Percentiles rank a stretch among this genome's conserved stretches.
Evolutionary conservation across 1,139 yeast genomes (phyloP).

Genomic region (Zygotorulaspora mrakii): DNA sequence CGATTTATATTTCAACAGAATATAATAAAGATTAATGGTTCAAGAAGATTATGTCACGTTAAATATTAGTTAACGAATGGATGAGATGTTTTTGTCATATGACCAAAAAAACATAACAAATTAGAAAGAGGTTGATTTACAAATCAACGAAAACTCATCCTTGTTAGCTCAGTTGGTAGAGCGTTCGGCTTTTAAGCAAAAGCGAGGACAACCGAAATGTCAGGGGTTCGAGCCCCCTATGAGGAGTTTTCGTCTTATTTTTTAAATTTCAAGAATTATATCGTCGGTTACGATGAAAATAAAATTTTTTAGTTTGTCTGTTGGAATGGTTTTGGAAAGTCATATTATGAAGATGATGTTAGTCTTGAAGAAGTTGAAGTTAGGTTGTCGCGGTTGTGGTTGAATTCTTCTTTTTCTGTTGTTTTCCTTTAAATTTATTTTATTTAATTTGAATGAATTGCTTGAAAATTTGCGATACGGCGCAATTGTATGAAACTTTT

Average conservation of each 20-base stretch:
- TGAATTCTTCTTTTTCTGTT: too few relatives aligned
- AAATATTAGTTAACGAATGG: too few relatives aligned
- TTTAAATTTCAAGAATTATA: background rate
- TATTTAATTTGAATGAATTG: too few relatives aligned
- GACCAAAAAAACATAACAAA: too few relatives aligned
- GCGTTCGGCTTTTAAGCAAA: conserved; percentile 35
- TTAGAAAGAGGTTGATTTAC: too few relatives aligned
- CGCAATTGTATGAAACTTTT: conserved; percentile 11
- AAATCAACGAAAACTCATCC: conserved; percentile 22
- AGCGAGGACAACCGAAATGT: conserved; percentile 33
- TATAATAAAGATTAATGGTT: too few relatives aligned
- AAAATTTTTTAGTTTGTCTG: background rate
- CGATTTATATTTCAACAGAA: too few relatives aligned
- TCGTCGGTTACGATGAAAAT: background rate
- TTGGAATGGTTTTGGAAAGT: background rate
- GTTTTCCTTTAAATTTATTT: too few relatives aligned
- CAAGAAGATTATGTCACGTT: too few relatives aligned
- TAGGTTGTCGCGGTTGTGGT: too few relatives aligned
- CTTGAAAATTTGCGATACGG: conserved; percentile 1
- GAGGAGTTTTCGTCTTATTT: conserved; percentile 27
- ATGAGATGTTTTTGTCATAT: background rate
- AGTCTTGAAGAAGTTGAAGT: too few relatives aligned
- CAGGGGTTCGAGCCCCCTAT: conserved; percentile 36
- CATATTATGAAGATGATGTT: too few relatives aligned
- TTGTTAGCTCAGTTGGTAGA: conserved; percentile 36